Base-by-base conservation (phyloP, 2,329 filamentous ascomycete species). In the Escovopsis sp. region DNA sequence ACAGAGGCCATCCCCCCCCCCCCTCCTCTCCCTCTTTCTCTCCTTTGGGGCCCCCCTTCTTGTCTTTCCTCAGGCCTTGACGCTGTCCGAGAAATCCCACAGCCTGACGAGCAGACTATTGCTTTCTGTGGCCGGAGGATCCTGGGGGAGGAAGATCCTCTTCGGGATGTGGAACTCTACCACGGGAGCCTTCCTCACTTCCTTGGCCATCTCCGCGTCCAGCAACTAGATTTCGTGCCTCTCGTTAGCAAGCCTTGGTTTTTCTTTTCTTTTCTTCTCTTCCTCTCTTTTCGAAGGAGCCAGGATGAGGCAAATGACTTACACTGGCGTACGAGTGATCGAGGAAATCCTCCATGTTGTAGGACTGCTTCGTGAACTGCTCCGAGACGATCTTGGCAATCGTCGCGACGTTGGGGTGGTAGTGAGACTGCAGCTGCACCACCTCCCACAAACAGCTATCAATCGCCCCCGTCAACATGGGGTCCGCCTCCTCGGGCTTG, bases 371-470 rank as follows among this genome's bases (percentile, higher is more conserved):
- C 3, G 91, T 98, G 60, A 96, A 98, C 59, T 96, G 91, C 63
- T 96, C 87, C 3, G 85, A 85, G 44, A 98, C 78, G 49, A 98
- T 94, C 62, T 87, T 91, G 37, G 87, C 82, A 51, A 98, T 78
- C 3, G 88, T 91, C 1, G 89, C 88, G 23, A 98, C 86, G 53
- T 96, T 98, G 12, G 93, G 91, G 58, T 98, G 91, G 61, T 94
- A 96, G 61, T 98, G 93, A 1, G 79, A 81, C 60, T 93, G 86
- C 44, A 96, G 67, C 45, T 86, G 87, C 46, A 93, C 83, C 41
- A 98, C 72, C 60, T 98, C 91, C 93, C 91, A 98, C 7, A 98
- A 65, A 59, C 82, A 87, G 61, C 86, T 94, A 45, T 96, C 87
- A 45, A 98, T 85, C 15, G 93, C 91, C 34, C 72, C 63, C 1